Base-by-base conservation (phyloP, 2,329 filamentous ascomycete genomes). In the Didymella pinodella region DNA sequence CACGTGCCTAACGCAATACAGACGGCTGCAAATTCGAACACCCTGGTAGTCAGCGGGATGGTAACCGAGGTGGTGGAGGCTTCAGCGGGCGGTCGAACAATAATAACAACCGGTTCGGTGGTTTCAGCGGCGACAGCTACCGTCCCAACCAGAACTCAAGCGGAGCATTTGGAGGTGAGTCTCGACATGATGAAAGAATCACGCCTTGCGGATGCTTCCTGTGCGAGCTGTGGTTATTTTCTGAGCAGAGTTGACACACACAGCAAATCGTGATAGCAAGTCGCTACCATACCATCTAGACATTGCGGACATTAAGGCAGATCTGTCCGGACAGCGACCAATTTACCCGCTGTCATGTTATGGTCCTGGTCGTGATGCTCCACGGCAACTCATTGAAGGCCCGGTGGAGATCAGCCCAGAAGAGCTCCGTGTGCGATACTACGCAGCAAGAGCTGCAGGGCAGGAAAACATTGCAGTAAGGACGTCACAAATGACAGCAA, bases 281-380 rank as follows among this genome's bases (percentile, higher is more conserved):
- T 20, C 67, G 28, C 49, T 66, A 7, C 59, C 66, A 14, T 77
- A 69, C 59, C 54, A 66, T 55, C 54, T 78, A 29, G 67, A 65
- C 34, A 66, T 66, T 20, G 71, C 71, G 11, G 68, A 67, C 20
- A 76, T 78, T 48, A 71, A 75, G 38, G 53, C 62, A 52, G 92
- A 96, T 71, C 81, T 96, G 45, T 85, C 83, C 0, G 82, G 83
- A 22, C 91, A 95, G 60, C 84, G 85, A 8, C 94, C 94, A 18
- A 80, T 86, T 82, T 98, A 93, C 90, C 89, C 95, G 4, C 84
- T 97, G 25, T 97, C 93, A 1, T 85, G 90, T 22, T 98, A 97
- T 76, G 91, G 88, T 0, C 93, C 93, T 0, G 90, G 90, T 4
- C 84, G 82, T 68, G 86, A 93, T 67, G 87, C 90, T 1, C 93